Evolutionary conservation across 768 basidiomycete species (phyloP).

Genomic region (Hericium rajendrae): DNA sequence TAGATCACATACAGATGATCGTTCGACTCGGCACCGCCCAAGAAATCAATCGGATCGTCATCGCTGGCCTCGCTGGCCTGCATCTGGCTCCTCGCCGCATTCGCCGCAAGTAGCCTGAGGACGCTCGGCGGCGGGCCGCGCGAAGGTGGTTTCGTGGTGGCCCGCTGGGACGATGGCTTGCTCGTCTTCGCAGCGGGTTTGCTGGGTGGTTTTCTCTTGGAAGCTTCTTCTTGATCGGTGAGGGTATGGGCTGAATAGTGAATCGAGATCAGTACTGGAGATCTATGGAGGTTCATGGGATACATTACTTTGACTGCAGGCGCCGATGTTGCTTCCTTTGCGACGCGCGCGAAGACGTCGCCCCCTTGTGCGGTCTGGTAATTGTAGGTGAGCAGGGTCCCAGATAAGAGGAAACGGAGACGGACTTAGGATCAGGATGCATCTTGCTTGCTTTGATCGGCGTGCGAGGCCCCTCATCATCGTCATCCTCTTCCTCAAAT

Average conservation of each 20-base stretch:
- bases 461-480: neutral
- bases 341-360: neutral
- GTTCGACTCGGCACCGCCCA: slow-evolving; percentile 16
- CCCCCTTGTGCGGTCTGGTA: neutral
- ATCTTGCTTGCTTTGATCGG: too few species aligned
- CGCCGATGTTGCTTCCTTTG: neutral
- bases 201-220: neutral
- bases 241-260: neutral
- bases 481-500: neutral
- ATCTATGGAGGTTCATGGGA: neutral
- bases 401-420: too few species aligned
- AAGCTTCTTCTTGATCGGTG: neutral
- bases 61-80: slow-evolving; percentile 25
- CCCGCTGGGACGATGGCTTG: neutral
- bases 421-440: too few species aligned
- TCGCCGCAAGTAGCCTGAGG: neutral
- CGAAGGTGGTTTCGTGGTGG: neutral
- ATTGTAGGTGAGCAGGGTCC: too few species aligned
- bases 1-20: neutral
- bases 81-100: neutral
- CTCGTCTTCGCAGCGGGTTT: neutral
- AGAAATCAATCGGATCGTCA: slow-evolving; percentile 38
- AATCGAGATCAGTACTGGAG: neutral
- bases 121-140: neutral
- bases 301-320: neutral